Conservation (phyloP, 208 protist species). For the Vickermania ingenoplastis region DNA sequence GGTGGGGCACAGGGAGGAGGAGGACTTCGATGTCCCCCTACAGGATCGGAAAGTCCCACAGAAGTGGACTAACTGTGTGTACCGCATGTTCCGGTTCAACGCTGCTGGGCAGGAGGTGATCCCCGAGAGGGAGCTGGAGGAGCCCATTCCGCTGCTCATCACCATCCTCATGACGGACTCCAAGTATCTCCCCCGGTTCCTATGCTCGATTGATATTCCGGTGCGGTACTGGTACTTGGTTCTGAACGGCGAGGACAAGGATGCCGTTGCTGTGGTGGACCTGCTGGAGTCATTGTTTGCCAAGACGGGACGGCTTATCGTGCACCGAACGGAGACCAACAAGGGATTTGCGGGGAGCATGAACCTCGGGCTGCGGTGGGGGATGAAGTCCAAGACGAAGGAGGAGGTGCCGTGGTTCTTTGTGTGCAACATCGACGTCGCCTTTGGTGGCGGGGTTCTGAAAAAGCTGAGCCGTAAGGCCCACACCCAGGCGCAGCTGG, state of each 20-base stretch:
- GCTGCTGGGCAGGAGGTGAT: not conserved
- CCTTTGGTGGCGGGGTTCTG: constrained; percentile 11
- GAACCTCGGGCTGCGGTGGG: constrained; percentile 9
- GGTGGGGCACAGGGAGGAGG: not conserved
- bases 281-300: constrained; percentile 7
- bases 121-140: not conserved
- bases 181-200: constrained; percentile 6
- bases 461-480: constrained; percentile 2
- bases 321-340: constrained; percentile 9
- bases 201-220: constrained; percentile 19
- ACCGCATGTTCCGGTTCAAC: constrained; percentile 2
- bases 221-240: constrained; percentile 13
- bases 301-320: constrained; percentile 8
- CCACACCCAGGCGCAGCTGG: not conserved
- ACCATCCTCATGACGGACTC: constrained; percentile 15
- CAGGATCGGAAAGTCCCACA: not conserved
- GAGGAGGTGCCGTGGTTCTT: constrained; percentile 14
- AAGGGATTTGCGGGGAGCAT: constrained; percentile 9
- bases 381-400: not conserved
- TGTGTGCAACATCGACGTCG: constrained; percentile 15
- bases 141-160: constrained; percentile 14
- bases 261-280: constrained; percentile 5
- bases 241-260: constrained; percentile 11
- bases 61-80: constrained; percentile 1
- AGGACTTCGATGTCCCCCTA: not conserved